Evolutionary conservation across 495 filamentous ascomycete species (phyloP).

Genomic region (Oleoguttula mirabilis): DNA sequence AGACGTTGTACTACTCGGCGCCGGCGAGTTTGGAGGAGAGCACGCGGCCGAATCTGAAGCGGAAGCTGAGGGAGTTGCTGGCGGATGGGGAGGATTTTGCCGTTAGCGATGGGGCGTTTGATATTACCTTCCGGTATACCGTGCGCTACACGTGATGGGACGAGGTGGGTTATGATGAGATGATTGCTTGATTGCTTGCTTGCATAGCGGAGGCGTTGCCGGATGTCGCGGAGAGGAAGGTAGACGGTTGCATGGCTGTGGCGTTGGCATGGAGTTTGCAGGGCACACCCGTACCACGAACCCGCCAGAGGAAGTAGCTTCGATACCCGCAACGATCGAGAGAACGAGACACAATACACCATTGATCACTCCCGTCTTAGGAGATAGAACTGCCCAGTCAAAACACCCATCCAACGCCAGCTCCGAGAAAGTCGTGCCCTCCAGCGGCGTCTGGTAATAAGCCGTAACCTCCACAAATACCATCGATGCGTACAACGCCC

Average conservation of each 20-base stretch:
- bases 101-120: conserved; percentile 73
- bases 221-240: no score
- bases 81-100: conserved; percentile 60
- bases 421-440: conserved; percentile 33
- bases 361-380: no score
- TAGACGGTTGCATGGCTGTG: no score
- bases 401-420: conserved; percentile 1
- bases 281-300: no score
- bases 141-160: conserved; percentile 47
- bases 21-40: conserved; percentile 69
- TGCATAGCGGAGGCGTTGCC: no score
- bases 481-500: conserved; percentile 36
- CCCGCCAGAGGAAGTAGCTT: no score
- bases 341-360: no score
- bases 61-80: conserved; percentile 57
- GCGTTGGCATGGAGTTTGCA: no score
- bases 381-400: no score
- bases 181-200: no score
- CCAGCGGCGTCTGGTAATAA: conserved; percentile 48
- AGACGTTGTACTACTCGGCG: conserved; percentile 79
- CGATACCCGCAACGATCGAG: no score
- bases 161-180: no score
- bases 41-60: conserved; percentile 67
- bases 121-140: conserved; percentile 36
- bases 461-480: conserved; percentile 43